These are phyloP conservation scores for Eragrostis nindensis DNA, from an alignment of 176 grass and related monocot species.

Conservation along the genomic window DNA sequence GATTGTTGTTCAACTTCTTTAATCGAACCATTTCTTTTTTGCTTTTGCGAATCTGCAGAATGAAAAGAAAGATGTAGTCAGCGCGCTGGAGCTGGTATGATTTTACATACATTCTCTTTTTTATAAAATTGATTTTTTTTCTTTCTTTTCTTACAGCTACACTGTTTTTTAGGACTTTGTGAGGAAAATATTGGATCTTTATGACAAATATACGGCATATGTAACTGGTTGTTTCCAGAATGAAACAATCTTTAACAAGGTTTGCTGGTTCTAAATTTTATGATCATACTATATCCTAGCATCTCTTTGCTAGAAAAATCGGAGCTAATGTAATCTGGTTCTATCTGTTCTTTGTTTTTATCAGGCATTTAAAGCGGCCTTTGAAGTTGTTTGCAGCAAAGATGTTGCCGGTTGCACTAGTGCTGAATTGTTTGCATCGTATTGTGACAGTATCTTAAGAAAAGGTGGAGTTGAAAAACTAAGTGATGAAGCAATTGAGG, in stretches of 20 bases:
- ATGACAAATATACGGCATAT: conserved; percentile 88
- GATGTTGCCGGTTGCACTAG: conserved; percentile 84
- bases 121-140: too few relatives aligned
- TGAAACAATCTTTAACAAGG: conserved; percentile 93
- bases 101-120: too few relatives aligned
- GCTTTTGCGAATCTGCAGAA: too few relatives aligned
- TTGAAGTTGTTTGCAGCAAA: conserved; percentile 97
- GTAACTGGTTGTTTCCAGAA: conserved; percentile 89
- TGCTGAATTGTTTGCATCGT: conserved; percentile 80
- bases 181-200: conserved; percentile 86
- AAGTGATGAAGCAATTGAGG: conserved; percentile 94
- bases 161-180: conserved; percentile 76
- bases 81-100: neutral
- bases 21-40: too few relatives aligned
- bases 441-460: conserved; percentile 88
- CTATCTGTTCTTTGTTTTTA: conserved; percentile 8
- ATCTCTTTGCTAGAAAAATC: too few relatives aligned
- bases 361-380: conserved; percentile 86
- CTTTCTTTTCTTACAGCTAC: too few relatives aligned
- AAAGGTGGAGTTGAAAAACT: conserved; percentile 94
- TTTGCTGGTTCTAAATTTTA: conserved; percentile 35
- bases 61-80: too few relatives aligned
- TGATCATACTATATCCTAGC: neutral
- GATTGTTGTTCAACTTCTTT: too few relatives aligned
- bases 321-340: neutral